phyloP scores from a whole-genome alignment of 1,284 basidiomycete species.

The Malassezia japonica region DNA sequence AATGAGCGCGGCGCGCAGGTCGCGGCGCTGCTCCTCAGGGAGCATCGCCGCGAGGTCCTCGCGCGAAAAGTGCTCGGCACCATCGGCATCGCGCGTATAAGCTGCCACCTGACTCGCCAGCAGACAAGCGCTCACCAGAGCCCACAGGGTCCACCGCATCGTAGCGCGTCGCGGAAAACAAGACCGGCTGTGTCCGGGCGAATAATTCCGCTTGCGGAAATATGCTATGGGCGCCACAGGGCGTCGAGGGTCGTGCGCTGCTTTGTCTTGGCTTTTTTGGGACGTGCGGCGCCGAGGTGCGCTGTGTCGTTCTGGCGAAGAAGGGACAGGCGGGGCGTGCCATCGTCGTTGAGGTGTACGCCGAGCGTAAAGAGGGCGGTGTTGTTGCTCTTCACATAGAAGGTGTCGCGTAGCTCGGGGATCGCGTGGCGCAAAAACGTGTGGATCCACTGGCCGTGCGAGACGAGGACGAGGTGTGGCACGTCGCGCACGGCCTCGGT shows the following conservation, averaged over 20 bases:
- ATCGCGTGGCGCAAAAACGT: constrained; percentile 19
- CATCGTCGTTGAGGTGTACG: background rate
- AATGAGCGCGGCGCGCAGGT: background rate
- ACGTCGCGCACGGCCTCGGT: background rate
- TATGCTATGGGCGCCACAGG: constrained; percentile 6
- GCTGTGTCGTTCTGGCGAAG: constrained; percentile 11
- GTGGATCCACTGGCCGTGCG: constrained; percentile 42
- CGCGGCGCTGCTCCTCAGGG: background rate
- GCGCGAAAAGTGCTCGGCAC: background rate
- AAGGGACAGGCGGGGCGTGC: background rate
- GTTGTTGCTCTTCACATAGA: constrained; percentile 13
- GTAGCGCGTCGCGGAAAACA: background rate
- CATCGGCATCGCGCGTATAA: background rate
- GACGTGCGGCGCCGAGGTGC: constrained; percentile 1
- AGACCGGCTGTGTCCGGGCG: background rate
- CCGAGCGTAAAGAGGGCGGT: constrained; percentile 12
- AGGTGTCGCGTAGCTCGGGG: constrained; percentile 6
- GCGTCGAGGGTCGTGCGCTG: constrained; percentile 8
- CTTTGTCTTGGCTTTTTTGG: background rate
- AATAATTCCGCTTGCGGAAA: background rate
- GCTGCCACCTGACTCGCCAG: background rate
- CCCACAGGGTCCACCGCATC: background rate
- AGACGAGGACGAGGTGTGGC: constrained; percentile 33
- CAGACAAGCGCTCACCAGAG: background rate
- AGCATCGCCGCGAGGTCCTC: constrained; percentile 1